phyloP scores from a whole-genome alignment of 2,329 filamentous ascomycete species.

The Fusarium sp. region DNA sequence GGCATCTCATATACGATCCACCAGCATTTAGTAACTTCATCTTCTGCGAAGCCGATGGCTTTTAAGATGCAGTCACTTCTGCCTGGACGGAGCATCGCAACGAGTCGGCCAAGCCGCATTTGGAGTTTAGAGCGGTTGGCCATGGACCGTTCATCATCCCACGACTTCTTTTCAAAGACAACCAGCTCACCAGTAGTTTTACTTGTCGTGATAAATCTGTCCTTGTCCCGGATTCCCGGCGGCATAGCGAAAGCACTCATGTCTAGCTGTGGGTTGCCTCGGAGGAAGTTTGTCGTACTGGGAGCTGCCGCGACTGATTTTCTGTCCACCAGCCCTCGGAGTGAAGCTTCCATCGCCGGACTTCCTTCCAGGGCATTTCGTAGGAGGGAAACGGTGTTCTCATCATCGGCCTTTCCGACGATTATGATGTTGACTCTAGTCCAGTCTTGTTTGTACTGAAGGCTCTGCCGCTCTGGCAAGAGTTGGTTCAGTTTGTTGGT shows the following conservation, averaged over 20 bases:
- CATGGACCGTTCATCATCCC: not conserved
- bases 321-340: not conserved
- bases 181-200: not conserved
- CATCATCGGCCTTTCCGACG: not conserved
- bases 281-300: not conserved
- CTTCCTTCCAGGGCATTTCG: not conserved
- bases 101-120: not conserved
- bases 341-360: not conserved
- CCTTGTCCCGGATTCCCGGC: accelerated
- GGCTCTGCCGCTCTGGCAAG: not conserved
- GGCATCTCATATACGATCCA: not conserved
- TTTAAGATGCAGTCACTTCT: not conserved
- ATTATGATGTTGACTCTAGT: not conserved
- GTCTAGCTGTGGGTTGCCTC: not conserved
- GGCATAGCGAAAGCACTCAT: not conserved
- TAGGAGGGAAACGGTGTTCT: not conserved
- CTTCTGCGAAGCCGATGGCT: not conserved
- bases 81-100: not conserved
- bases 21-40: not conserved
- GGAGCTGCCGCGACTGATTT: not conserved
- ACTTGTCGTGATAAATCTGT: not conserved
- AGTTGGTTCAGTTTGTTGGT: not conserved
- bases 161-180: not conserved
- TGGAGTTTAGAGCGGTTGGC: not conserved
- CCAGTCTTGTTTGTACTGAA: not conserved